These are phyloP conservation scores for Ilex asprella DNA, from an alignment of 257 asterid genomes.

Conservation along the genomic window DNA sequence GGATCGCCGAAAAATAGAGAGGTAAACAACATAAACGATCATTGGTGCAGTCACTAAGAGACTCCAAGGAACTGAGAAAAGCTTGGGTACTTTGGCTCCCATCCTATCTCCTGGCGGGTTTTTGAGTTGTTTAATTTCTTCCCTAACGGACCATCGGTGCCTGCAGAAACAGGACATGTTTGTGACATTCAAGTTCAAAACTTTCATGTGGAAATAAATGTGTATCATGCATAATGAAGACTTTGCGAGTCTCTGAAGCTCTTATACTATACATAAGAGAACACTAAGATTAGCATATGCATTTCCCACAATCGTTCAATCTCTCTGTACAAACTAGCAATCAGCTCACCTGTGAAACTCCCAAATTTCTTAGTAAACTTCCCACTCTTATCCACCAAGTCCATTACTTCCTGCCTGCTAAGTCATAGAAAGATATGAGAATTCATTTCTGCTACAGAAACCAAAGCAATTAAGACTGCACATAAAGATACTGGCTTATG, in stretches of 20 bases:
- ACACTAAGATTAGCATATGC: neutral
- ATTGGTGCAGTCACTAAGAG: constrained; percentile 16
- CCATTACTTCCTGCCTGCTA: constrained; percentile 86
- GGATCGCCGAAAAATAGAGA: neutral
- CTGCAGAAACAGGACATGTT: constrained; percentile 27
- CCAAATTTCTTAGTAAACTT: constrained; percentile 62
- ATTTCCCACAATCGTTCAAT: no score
- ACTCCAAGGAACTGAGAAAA: constrained; percentile 70
- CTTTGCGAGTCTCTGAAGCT: no score
- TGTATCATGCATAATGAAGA: no score
- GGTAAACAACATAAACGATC: neutral
- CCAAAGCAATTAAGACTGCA: neutral
- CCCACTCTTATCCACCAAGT: constrained; percentile 61
- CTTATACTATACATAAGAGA: neutral
- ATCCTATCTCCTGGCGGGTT: constrained; percentile 63
- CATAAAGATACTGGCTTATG: neutral
- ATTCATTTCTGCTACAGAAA: neutral
- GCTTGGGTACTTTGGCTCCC: constrained; percentile 87
- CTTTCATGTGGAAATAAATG: no score
- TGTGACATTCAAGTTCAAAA: neutral
- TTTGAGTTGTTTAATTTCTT: constrained; percentile 76
- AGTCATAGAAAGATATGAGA: neutral
- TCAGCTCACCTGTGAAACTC: constrained; percentile 53
- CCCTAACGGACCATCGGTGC: constrained; percentile 72
- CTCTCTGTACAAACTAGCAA: no score